phyloP scores from a whole-genome alignment of 805 yeast genomes.

The Myxozyma kluyveri region DNA sequence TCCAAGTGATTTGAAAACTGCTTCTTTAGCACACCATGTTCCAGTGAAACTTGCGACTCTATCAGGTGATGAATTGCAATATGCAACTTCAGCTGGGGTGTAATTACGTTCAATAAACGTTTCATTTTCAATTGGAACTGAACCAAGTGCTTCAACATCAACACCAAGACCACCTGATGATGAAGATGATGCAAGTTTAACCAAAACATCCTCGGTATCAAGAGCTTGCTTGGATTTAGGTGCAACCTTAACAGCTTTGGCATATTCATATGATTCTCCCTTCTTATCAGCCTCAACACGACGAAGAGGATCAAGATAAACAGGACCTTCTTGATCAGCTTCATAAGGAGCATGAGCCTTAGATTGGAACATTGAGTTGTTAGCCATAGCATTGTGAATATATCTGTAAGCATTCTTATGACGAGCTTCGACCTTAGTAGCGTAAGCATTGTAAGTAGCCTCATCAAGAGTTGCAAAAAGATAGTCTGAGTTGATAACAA shows the following conservation, averaged over 20 bases:
- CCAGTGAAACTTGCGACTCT: conserved; percentile 94
- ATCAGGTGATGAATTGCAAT: conserved; percentile 70
- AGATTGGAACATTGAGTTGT: conserved; percentile 86
- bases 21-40: conserved; percentile 99
- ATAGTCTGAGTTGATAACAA: conserved; percentile 90
- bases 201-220: conserved; percentile 64
- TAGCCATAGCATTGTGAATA: conserved; percentile 91
- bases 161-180: conserved; percentile 72
- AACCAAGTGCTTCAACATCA: conserved; percentile 85
- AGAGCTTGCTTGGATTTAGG: conserved; percentile 42
- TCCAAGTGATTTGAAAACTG: conserved; percentile 93
- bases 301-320: conserved; percentile 94
- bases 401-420: conserved; percentile 88
- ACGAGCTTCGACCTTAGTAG: conserved; percentile 67
- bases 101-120: conserved; percentile 92
- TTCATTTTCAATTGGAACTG: conserved; percentile 81
- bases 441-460: conserved; percentile 68
- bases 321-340: conserved; percentile 81
- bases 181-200: conserved; percentile 49
- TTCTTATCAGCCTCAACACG: conserved; percentile 54
- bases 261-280: conserved; percentile 25
- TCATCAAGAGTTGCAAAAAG: conserved; percentile 77
- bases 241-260: conserved; percentile 9
- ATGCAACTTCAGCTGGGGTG: conserved; percentile 72
- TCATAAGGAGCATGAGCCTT: conserved; percentile 92